Conservation (phyloP, 768 basidiomycete species). For the Leccinum imitatum region DNA sequence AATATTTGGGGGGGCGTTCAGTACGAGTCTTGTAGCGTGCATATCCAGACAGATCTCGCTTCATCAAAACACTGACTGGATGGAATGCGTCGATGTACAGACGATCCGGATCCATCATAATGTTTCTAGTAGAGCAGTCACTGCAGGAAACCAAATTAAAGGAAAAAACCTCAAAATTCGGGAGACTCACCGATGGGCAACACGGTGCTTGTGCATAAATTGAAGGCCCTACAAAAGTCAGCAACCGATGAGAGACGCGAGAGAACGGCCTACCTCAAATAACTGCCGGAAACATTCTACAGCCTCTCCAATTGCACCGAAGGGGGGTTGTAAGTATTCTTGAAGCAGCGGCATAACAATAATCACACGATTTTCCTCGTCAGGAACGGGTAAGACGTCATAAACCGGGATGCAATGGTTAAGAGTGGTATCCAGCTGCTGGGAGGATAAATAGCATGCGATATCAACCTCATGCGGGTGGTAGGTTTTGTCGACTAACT, state of each 20-base stretch:
- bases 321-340: constrained; percentile 10
- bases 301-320: background rate
- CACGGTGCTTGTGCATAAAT: background rate
- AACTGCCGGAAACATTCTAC: background rate
- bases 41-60: background rate
- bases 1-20: background rate
- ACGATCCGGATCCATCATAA: background rate
- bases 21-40: background rate
- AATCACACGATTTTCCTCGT: constrained; percentile 8
- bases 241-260: background rate
- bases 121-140: background rate
- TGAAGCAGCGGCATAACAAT: constrained; percentile 39
- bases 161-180: no score
- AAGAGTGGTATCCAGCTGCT: background rate
- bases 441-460: constrained; percentile 17
- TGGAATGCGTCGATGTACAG: background rate
- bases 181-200: background rate
- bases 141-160: background rate
- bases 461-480: constrained; percentile 35
- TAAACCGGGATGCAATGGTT: constrained; percentile 39
- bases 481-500: constrained; percentile 16
- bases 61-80: background rate
- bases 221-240: background rate
- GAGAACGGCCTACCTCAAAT: background rate
- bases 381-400: constrained; percentile 21